A percentile compares a stretch with the other conserved stretches of the same genome.
These are phyloP conservation scores for Lineolata rhizophorae DNA, from an alignment of 495 filamentous ascomycete species.

Conservation along the genomic window DNA sequence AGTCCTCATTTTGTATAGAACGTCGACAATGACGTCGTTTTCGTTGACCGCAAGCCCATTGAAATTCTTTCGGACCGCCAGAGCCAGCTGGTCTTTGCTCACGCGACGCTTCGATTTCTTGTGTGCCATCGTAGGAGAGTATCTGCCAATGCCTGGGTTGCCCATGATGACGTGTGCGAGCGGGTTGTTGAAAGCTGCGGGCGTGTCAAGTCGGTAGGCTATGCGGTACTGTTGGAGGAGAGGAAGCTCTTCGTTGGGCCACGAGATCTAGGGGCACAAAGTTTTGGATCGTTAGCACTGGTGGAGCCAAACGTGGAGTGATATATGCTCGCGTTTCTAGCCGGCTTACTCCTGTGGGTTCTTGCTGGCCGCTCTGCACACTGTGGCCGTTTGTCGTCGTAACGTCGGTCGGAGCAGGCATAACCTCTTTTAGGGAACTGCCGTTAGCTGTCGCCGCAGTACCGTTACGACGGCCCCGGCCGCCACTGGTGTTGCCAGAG, in stretches of 20 bases:
- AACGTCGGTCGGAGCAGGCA: no score
- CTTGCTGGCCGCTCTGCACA: no score
- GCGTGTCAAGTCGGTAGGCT: conserved; percentile 44
- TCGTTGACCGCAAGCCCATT: conserved; percentile 67
- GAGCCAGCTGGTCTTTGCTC: conserved; percentile 57
- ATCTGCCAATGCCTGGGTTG: conserved; percentile 45
- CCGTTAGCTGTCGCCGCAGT: no score
- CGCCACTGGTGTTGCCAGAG: no score
- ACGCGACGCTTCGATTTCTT: conserved; percentile 38
- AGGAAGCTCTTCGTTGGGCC: conserved; percentile 47
- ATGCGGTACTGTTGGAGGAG: conserved; percentile 66
- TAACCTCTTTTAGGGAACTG: no score
- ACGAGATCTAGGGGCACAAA: conserved; percentile 39
- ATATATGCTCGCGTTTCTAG: no score
- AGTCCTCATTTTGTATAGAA: conserved; percentile 58
- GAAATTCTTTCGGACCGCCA: conserved; percentile 72
- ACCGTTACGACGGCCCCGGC: no score
- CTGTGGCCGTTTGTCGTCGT: no score
- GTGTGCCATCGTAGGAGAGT: conserved; percentile 51
- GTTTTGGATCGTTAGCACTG: no score
- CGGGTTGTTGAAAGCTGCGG: conserved; percentile 47
- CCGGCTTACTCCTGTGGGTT: no score
- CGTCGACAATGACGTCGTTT: conserved; percentile 70
- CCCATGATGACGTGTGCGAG: conserved; percentile 39
- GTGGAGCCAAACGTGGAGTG: no score